phyloP scores from a whole-genome alignment of 1,284 basidiomycete genomes.

The Trichosporon inkin region DNA sequence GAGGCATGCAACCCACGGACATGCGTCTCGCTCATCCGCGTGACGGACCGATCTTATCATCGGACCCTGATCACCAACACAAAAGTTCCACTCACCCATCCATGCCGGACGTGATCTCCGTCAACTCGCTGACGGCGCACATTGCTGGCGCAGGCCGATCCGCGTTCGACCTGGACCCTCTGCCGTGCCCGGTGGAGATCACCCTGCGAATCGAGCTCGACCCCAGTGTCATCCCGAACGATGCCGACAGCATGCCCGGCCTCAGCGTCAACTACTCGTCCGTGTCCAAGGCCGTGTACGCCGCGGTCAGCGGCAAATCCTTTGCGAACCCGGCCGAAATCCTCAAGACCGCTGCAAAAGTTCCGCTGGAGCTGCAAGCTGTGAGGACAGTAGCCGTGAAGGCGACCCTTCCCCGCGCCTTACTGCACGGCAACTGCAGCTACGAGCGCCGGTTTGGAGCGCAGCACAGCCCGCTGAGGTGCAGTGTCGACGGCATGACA shows the following conservation, averaged over 20 bases:
- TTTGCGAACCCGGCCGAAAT: slow-evolving; percentile 30
- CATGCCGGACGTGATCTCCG: slow-evolving; percentile 36
- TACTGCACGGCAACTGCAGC: slow-evolving; percentile 26
- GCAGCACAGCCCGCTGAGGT: slow-evolving; percentile 12
- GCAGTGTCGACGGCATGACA: slow-evolving; percentile 31
- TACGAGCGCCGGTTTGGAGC: neutral
- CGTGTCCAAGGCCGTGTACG: slow-evolving; percentile 42
- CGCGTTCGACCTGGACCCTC: slow-evolving; percentile 41
- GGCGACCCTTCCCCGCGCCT: slow-evolving; percentile 34
- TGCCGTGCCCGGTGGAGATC: slow-evolving; percentile 43
- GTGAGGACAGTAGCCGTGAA: slow-evolving; percentile 27
- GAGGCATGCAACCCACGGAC: too few species aligned
- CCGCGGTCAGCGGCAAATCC: slow-evolving; percentile 10
- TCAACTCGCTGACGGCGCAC: slow-evolving; percentile 40
- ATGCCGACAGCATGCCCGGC: slow-evolving; percentile 39
- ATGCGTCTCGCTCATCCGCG: too few species aligned
- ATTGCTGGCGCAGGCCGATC: slow-evolving; percentile 47
- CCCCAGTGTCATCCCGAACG: slow-evolving; percentile 30
- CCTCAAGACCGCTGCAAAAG: slow-evolving; percentile 23
- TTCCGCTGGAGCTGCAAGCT: slow-evolving; percentile 27
- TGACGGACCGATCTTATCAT: too few species aligned
- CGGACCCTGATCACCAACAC: too few species aligned
- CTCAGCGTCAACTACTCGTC: slow-evolving; percentile 50
- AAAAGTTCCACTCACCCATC: neutral
- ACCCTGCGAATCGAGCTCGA: slow-evolving; percentile 35